Percentiles rank a stretch among this genome's conserved stretches.
These are phyloP conservation scores for Cryptococcus maquisensis DNA, from an alignment of 1,284 basidiomycete genomes.

Conservation along the genomic window DNA sequence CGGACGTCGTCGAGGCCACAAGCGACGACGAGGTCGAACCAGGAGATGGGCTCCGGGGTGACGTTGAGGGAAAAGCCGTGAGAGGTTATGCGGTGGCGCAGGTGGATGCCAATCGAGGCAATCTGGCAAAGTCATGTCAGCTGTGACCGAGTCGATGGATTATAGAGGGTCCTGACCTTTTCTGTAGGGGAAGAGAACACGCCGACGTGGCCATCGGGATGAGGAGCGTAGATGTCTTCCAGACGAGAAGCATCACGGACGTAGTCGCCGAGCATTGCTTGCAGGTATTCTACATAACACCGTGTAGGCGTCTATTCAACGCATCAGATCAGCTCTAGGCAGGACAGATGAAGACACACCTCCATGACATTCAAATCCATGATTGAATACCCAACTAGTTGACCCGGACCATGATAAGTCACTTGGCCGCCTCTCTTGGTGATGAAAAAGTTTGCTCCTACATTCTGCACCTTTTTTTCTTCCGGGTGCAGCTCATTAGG, in stretches of 20 bases:
- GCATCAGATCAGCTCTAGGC: background rate
- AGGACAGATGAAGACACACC: constrained; percentile 38
- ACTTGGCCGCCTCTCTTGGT: constrained; percentile 77
- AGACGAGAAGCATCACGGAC: constrained; percentile 27
- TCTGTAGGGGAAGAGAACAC: constrained; percentile 42
- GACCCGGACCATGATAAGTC: constrained; percentile 97
- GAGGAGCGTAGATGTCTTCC: constrained; percentile 41
- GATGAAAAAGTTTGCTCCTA: constrained; percentile 83
- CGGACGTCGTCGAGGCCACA: constrained; percentile 86
- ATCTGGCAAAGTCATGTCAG: constrained; percentile 57
- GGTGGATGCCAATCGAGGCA: constrained; percentile 92
- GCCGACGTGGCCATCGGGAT: constrained; percentile 50
- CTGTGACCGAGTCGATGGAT: constrained; percentile 29
- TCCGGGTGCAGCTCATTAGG: constrained; percentile 61
- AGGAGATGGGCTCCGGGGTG: constrained; percentile 67
- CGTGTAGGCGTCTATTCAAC: constrained; percentile 47
- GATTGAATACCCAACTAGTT: constrained; percentile 92
- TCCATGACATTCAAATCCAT: constrained; percentile 67
- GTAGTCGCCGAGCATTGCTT: constrained; percentile 45
- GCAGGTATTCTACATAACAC: constrained; percentile 52
- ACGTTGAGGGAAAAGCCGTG: constrained; percentile 96
- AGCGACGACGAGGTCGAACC: constrained; percentile 86
- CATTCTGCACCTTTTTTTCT: constrained; percentile 60
- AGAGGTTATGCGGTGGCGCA: constrained; percentile 85
- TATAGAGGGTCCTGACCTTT: constrained; percentile 36